Percentiles rank a stretch among this genome's conserved stretches.
Conservation (phyloP, 495 filamentous ascomycete species). For the Glonium stellatum region DNA sequence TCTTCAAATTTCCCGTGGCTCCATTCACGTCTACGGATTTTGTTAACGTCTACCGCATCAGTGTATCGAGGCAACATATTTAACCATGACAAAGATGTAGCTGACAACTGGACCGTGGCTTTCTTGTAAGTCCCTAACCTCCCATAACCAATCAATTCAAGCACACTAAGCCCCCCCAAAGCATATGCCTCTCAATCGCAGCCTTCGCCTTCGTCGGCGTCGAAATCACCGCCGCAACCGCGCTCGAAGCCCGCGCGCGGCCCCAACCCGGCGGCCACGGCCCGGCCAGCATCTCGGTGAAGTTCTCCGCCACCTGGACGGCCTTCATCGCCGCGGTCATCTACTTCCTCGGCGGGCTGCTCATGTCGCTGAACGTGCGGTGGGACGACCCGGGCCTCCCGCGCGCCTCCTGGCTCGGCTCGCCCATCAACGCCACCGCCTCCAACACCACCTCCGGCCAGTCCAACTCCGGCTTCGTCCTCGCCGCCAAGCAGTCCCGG, state of each 20-base stretch:
- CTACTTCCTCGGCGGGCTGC: constrained; percentile 31
- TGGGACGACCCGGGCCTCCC: neutral
- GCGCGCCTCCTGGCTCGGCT: neutral
- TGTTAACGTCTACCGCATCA: too few species aligned
- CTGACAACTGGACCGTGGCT: neutral
- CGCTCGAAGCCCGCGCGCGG: constrained; percentile 1
- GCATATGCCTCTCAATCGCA: neutral
- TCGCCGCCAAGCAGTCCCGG: constrained; percentile 13
- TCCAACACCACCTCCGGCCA: neutral
- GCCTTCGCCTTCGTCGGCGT: constrained; percentile 8
- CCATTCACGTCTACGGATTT: too few species aligned
- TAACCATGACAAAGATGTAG: neutral
- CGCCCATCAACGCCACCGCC: neutral
- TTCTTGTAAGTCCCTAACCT: neutral
- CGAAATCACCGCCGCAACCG: constrained; percentile 5
- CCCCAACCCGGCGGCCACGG: neutral
- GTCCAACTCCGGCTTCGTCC: neutral
- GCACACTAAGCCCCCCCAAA: neutral
- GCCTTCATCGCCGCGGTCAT: constrained; percentile 29
- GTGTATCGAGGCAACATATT: too few species aligned
- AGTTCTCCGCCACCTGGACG: constrained; percentile 24
- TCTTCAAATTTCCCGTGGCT: neutral
- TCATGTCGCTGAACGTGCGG: neutral
- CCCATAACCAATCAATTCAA: neutral
- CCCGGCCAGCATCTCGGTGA: neutral